Evolutionary conservation across 139 green algal genomes (phyloP), one percentile per base, ranked within the genome.

Genomic region (Tetradesmus lagerheimii): DNA sequence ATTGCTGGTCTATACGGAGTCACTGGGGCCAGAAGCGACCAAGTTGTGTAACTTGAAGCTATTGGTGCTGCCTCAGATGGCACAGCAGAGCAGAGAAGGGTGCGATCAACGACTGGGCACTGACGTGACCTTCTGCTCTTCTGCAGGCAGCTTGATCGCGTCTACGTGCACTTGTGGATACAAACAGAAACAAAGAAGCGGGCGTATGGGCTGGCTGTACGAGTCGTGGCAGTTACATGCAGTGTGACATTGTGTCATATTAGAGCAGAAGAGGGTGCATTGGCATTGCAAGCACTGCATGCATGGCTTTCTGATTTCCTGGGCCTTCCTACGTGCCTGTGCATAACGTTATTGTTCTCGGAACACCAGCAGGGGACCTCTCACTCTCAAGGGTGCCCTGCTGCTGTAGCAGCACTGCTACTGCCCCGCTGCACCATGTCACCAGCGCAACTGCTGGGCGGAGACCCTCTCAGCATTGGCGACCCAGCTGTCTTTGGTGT

Each of bases 401-500:
- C 31, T 71, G 57, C 57, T 31, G 57, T 71, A 71, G 57, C 57
- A 23, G 23, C 25, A n/a, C 2, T 31, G 57, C 57, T 71, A 71
- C 57, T 71, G 57, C 57, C 23, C 4, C 3, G 23, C 47, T 71
- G 57, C 25, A 71, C 47, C 62, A 76, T 76, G 47, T 20, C 41
- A 67, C 82, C 82, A 8, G n/a, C 75, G 2, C 82, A 77, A 31
- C n/a, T 88, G 38, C 34, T 53, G 0, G 88, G 88, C 15, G 88
- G 88, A 14, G 67, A 82, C 9, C 2, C 88, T 0, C 64, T 37
- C 25, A 93, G 85, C 38, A 87, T 96, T 15, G 95, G 96, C 27
- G 97, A 98, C 75, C 1, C 71, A 20, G 95, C 94, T 0, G 86
- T 74, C 1, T 96, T 99, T 90, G 97, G 97, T 11, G 95, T 99